Conservation (phyloP, 495 filamentous ascomycete genomes). For the Entonaema liquescens region DNA sequence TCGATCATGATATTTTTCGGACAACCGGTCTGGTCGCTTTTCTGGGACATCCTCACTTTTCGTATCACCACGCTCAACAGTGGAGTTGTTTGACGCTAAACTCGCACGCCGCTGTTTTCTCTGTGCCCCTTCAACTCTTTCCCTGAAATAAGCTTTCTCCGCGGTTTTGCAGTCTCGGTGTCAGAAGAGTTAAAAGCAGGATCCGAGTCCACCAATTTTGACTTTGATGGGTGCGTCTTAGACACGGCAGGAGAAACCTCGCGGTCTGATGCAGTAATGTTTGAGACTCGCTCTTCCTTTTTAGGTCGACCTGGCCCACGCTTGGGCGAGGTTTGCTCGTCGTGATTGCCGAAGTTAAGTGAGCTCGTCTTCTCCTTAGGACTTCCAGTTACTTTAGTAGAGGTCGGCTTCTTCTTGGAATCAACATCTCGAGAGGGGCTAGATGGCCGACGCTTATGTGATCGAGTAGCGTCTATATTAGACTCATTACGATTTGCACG, state of each 20-base stretch:
- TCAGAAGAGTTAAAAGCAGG: conserved; percentile 57
- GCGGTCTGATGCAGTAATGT: conserved; percentile 59
- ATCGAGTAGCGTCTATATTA: conserved; percentile 47
- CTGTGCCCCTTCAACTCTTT: conserved; percentile 65
- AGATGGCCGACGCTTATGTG: conserved; percentile 59
- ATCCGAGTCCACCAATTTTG: conserved; percentile 60
- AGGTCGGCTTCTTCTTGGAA: conserved; percentile 47
- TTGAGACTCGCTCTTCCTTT: conserved; percentile 58
- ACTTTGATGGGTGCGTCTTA: conserved; percentile 53
- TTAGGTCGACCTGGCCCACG: conserved; percentile 57
- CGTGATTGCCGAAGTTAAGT: conserved; percentile 49
- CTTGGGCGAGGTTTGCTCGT: conserved; percentile 56
- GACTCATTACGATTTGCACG: conserved; percentile 59
- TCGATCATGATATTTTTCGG: conserved; percentile 59
- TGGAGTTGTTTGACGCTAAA: conserved; percentile 58
- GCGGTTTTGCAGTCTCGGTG: conserved; percentile 63
- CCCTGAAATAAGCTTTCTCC: conserved; percentile 67
- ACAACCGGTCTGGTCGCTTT: conserved; percentile 43
- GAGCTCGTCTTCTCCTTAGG: conserved; percentile 55
- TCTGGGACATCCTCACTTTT: conserved; percentile 52
- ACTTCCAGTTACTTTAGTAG: conserved; percentile 50
- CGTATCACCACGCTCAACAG: conserved; percentile 53
- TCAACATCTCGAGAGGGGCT: conserved; percentile 56
- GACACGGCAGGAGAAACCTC: conserved; percentile 58
- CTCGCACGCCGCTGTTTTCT: conserved; percentile 61